phyloP scores from a whole-genome alignment of 495 filamentous ascomycete genomes.

The Podospora anserina region DNA sequence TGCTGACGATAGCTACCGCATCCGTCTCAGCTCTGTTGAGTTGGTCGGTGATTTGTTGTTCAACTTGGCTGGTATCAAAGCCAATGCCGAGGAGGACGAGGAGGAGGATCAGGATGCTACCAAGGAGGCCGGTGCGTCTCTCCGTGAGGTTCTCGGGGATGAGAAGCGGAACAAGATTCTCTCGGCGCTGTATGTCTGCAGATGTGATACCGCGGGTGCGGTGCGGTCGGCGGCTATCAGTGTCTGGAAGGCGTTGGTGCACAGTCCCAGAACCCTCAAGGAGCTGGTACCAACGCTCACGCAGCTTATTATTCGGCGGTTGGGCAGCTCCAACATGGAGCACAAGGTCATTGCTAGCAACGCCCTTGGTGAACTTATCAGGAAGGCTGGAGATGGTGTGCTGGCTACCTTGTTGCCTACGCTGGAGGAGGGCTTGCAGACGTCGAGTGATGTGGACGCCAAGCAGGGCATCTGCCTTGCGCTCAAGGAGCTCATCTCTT shows the following conservation, averaged over 20 bases:
- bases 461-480: slow-evolving; percentile 98
- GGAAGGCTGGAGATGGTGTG: slow-evolving; percentile 93
- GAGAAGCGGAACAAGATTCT: slow-evolving; percentile 94
- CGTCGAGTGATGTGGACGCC: slow-evolving; percentile 84
- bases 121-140: slow-evolving; percentile 80
- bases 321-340: slow-evolving; percentile 95
- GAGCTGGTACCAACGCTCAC: slow-evolving; percentile 92
- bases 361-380: slow-evolving; percentile 90
- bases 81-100: slow-evolving; percentile 71
- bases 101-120: slow-evolving; percentile 70
- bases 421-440: slow-evolving; percentile 87
- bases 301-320: slow-evolving; percentile 87
- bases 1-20: slow-evolving; percentile 93
- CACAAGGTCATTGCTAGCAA: slow-evolving; percentile 98
- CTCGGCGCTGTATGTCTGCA: slow-evolving; percentile 93
- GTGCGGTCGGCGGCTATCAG: slow-evolving; percentile 86
- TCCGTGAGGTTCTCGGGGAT: slow-evolving; percentile 89
- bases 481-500: slow-evolving; percentile 84
- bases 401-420: slow-evolving; percentile 83
- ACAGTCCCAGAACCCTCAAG: slow-evolving; percentile 87
- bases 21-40: slow-evolving; percentile 95
- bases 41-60: slow-evolving; percentile 95
- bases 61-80: slow-evolving; percentile 93
- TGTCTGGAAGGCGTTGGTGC: slow-evolving; percentile 96
- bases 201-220: slow-evolving; percentile 90